Evolutionary conservation across 768 basidiomycete genomes (phyloP), one percentile per base, ranked within the genome.

Genomic region (Boletus vinaceobasis): DNA sequence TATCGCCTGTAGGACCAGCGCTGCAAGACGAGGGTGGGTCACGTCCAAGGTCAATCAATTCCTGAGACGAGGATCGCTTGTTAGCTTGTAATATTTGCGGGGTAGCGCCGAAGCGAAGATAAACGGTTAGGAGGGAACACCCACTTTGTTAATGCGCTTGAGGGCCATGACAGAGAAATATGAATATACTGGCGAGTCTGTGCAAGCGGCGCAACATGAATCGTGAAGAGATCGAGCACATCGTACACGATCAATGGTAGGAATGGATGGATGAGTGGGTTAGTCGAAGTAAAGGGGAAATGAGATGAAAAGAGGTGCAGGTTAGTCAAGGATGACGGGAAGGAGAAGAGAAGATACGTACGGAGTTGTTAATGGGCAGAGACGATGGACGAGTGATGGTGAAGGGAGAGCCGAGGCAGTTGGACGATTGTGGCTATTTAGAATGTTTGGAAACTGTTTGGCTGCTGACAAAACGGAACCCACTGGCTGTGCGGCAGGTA

Each of bases 1-100:
- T 95, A 71, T 98, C 95, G 50, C 93, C 93, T 57, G 89, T 93
- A 42, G 97, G 97, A 50, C 97, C 97, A 65, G 97, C 97, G 66
- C 93, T 95, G 87, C 97, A 99, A 53, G 97, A 98, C 50, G 95
- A 94, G 64, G 97, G 97, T 73, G 97, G 97, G 80, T 99, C 97
- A 70, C 95, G 94, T 51, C 95, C 95, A 74, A 99, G 95, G 80
- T 99, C 97, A 74, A 91, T 82, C 82, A 98, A 85, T 86, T 99
- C 97, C 97, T 99, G 67, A 44, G 69, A 27, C 5, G 4, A 27
- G 14, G 21, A 7, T 19, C 33, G 31, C 38, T 43, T 6, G 56
- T 60, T 8, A 65, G 50, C 8, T 13, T 10, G 19, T 23, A 8
- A 21, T 11, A 8, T 9, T 47, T 7, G 14, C 5, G 2, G 31